Evolutionary conservation across 2,329 filamentous ascomycete species (phyloP), one percentile per base, ranked within the genome.

Genomic region (Colletotrichum cordylinicola): DNA sequence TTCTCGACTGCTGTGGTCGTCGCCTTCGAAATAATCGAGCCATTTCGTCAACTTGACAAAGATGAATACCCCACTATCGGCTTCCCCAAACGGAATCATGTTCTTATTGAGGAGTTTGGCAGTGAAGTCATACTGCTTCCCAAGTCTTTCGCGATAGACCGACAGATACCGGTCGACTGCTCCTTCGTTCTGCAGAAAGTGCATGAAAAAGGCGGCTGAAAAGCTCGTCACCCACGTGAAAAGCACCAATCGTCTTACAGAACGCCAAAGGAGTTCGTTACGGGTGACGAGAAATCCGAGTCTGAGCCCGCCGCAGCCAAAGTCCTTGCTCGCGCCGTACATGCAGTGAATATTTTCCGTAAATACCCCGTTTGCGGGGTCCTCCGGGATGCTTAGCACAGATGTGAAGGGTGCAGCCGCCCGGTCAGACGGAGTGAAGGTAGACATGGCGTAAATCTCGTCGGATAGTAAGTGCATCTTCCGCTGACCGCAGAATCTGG

Each of bases 261-360:
- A 68, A 8, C 27, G 65, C 69, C 56, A 43, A 4, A 70, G 43
- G 4, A 64, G 43, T 33, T 24, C 15, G 18, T 68, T 76, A 10
- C 56, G 37, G 8, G 73, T 65, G n/a, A 75, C 56, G 12, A 72
- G 35, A 43, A 72, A 67, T 2, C 64, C 73, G 16, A 72, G 24
- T 16, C 69, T n/a, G 21, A 72, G 56, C 8, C 69, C 73, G n/a
- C 56, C 56, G 31, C 39, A 29, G 15, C 73, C 68, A 62, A 72
- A 72, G 68, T 68, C 64, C 43, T 75, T 72, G 37, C 72, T 68
- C 12, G 43, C 29, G 27, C 73, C 43, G 37, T 72, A 73, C 24
- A 73, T 31, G 48, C 58, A 73, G 70, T 73, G 65, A 4, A 68
- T 16, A 13, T 76, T 73, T 5, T 69, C 64, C 4, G 56, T 39